These are phyloP conservation scores for Puccinia coronata DNA, from an alignment of 1,284 basidiomycete species.

Conservation along the genomic window DNA sequence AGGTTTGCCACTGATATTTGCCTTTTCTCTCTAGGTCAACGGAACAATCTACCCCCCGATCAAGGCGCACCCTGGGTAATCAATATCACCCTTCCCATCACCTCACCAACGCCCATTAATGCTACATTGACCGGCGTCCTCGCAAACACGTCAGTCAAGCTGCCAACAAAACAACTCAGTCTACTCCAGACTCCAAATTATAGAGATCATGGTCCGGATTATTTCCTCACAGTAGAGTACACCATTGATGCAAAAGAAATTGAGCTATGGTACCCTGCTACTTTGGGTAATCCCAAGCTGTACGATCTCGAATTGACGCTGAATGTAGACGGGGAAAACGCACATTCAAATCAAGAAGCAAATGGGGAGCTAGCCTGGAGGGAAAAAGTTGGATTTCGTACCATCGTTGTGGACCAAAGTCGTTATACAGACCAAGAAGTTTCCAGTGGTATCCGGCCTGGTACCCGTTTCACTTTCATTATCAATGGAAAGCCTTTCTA, in stretches of 20 bases:
- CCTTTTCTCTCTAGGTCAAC: slow-evolving; percentile 48
- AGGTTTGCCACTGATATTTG: background rate
- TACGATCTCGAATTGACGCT: slow-evolving; percentile 52
- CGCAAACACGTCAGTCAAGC: slow-evolving; percentile 37
- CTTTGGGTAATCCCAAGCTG: slow-evolving; percentile 52
- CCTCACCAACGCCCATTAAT: background rate
- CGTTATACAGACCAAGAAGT: slow-evolving; percentile 50
- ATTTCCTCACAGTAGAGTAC: slow-evolving; percentile 51
- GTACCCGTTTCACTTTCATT: slow-evolving; percentile 53
- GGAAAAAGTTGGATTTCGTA: slow-evolving; percentile 54
- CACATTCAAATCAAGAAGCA: background rate
- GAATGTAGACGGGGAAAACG: background rate
- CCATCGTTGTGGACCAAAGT: slow-evolving; percentile 53
- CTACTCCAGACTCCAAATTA: slow-evolving; percentile 22
- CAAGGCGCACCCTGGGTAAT: slow-evolving; percentile 54
- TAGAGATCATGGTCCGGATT: slow-evolving; percentile 50
- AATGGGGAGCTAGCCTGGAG: slow-evolving; percentile 32
- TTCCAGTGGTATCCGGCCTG: slow-evolving; percentile 50
- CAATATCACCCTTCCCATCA: slow-evolving; percentile 54
- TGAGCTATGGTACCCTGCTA: slow-evolving; percentile 54
- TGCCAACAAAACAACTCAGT: slow-evolving; percentile 15
- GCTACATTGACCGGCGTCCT: slow-evolving; percentile 42
- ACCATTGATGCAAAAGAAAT: slow-evolving; percentile 50
- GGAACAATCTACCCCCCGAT: slow-evolving; percentile 54
- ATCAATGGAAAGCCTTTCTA: slow-evolving; percentile 53